Conservation (phyloP, 768 basidiomycete genomes). For the Mrakia gelida region DNA sequence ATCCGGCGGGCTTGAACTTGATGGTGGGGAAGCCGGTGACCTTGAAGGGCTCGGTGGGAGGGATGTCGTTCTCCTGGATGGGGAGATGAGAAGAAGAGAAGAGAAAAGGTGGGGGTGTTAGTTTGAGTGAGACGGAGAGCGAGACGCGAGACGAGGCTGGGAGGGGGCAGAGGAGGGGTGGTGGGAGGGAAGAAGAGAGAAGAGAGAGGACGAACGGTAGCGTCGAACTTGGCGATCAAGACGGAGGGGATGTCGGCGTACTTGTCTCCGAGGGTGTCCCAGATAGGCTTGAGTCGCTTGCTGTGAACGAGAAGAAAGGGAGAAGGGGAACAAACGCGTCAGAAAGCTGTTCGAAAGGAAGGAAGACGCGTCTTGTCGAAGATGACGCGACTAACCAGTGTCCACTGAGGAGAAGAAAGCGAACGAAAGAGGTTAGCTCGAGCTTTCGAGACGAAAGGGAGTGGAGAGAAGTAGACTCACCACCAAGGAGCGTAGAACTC, state of each 20-base stretch:
- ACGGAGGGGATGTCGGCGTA: conserved; percentile 60
- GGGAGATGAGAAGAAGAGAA: background rate
- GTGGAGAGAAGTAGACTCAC: conserved; percentile 33
- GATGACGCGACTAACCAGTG: conserved; percentile 1
- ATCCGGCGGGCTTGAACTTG: conserved; percentile 92
- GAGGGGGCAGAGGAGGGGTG: too few relatives aligned
- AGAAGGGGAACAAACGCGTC: background rate
- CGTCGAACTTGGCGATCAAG: conserved; percentile 79
- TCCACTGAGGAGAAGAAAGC: background rate
- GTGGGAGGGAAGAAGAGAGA: background rate
- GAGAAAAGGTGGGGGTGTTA: background rate
- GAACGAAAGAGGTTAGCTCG: background rate
- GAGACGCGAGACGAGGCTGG: too few relatives aligned
- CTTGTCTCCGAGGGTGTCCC: conserved; percentile 84
- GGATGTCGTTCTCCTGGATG: conserved; percentile 78
- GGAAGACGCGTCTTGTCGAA: background rate
- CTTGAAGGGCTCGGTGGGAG: conserved; percentile 79
- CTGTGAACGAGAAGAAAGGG: conserved; percentile 67
- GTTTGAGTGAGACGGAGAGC: too few relatives aligned
- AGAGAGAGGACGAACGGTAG: conserved; percentile 48
- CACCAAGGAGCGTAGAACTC: conserved; percentile 98
- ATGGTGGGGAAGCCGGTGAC: conserved; percentile 73
- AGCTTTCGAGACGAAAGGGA: background rate
- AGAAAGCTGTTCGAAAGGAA: background rate
- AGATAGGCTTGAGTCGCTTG: conserved; percentile 92